Base-by-base conservation (phyloP, 768 basidiomycete species). In the Butyriboletus loyo region DNA sequence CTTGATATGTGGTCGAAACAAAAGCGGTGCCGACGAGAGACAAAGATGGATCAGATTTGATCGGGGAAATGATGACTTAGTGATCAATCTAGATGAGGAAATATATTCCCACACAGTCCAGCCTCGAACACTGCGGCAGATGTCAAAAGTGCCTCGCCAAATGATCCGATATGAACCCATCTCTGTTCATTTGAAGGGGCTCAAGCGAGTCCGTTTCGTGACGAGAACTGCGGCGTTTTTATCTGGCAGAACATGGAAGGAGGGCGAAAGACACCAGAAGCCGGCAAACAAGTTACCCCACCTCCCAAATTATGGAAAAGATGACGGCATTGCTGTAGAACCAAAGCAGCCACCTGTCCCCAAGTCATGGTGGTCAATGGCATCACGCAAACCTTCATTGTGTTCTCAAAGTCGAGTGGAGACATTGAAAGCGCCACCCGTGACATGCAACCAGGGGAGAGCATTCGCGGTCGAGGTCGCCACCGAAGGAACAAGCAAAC, bases 1-100 rank as follows among this genome's bases (percentile, higher is more conserved):
- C 48, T 54, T 59, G 56, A 70, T 70, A 70, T 55, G 67, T 61
- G 62, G 60, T n/a, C 49, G 45, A 65, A 68, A 70, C 67, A 67
- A 69, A 69, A 70, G 69, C 67, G 37, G 67, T 69, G 69, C 63
- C 56, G 17, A 54, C 52, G 57, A 49, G 53, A 53, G 55, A 57
- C 43, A 62, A 55, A 42, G 49, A 39, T 22, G 27, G 51, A 27
- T 45, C 42, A 67, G 63, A 61, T 65, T 50, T 8, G 63, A 69
- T 68, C 66, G 64, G 57, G 58, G n/a, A 24, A 60, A 56, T 57
- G 62, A 67, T 67, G 66, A 65, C 65, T 40, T 45, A 67, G 28
- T 25, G 35, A 58, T 47, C 53, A 31, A 2, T 19, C 42, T 30
- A 6, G 10, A 17, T 0, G 52, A 46, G 50, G 57, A 15, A 0